These are phyloP conservation scores for Fomitiporia mediterranea DNA, from an alignment of 1,284 basidiomycete genomes.

Conservation along the genomic window DNA sequence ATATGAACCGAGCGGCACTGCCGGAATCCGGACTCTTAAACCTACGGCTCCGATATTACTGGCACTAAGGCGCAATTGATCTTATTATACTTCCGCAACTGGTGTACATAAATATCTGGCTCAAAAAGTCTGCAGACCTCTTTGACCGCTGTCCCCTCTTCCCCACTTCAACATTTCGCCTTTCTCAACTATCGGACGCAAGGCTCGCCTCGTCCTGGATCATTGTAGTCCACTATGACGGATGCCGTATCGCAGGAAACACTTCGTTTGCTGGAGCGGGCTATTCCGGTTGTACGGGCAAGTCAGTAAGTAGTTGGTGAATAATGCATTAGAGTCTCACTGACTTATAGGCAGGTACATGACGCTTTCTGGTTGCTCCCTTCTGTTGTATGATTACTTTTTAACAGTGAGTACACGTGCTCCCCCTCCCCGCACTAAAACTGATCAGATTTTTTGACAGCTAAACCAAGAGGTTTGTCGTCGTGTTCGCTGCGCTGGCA, in stretches of 20 bases:
- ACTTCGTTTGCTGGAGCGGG: constrained; percentile 10
- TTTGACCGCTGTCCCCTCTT: background rate
- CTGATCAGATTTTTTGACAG: background rate
- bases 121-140: background rate
- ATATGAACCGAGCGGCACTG: constrained; percentile 6
- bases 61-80: background rate
- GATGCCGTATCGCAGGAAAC: constrained; percentile 4
- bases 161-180: background rate
- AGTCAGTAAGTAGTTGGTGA: constrained; percentile 14
- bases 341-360: constrained; percentile 11
- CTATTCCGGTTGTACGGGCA: constrained; percentile 16
- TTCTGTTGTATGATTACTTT: constrained; percentile 20
- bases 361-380: constrained; percentile 16
- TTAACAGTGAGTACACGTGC: constrained; percentile 11
- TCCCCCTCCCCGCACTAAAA: background rate
- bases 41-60: background rate
- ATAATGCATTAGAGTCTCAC: background rate
- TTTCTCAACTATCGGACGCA: background rate
- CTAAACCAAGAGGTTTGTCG: constrained; percentile 15
- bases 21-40: constrained; percentile 5
- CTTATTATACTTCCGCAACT: background rate
- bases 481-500: background rate
- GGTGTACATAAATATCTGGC: background rate
- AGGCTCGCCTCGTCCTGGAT: background rate
- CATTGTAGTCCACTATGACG: constrained; percentile 7